Evolutionary conservation across 2,329 filamentous ascomycete genomes (phyloP).

Genomic region (Exserohilum turcica): DNA sequence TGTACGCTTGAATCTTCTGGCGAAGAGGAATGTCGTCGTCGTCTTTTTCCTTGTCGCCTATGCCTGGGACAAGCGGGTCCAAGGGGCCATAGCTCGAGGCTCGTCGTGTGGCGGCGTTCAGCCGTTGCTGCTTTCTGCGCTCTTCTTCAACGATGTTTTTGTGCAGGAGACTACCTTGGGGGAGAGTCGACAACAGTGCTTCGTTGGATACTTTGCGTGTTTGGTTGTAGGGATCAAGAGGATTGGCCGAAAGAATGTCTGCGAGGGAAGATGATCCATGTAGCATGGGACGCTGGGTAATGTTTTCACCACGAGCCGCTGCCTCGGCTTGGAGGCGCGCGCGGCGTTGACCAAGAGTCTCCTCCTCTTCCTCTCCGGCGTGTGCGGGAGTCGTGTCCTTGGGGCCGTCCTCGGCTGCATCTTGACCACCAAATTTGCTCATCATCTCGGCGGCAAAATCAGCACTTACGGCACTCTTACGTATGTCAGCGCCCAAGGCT

Average conservation of each 20-base stretch:
- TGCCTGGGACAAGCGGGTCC: constrained; percentile 36
- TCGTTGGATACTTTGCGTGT: constrained; percentile 47
- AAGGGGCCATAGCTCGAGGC: constrained; percentile 36
- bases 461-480: constrained; percentile 61
- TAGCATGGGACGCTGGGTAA: constrained; percentile 42
- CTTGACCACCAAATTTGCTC: constrained; percentile 46
- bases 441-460: constrained; percentile 74
- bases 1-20: constrained; percentile 47
- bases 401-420: constrained; percentile 19
- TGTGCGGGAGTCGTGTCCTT: constrained; percentile 24
- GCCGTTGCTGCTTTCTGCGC: constrained; percentile 42
- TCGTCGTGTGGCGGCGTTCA: constrained; percentile 39
- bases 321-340: constrained; percentile 74
- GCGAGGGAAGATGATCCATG: constrained; percentile 62
- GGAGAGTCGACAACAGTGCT: constrained; percentile 40
- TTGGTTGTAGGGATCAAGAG: constrained; percentile 45
- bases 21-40: constrained; percentile 38
- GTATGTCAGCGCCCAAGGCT: constrained; percentile 49
- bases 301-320: constrained; percentile 52
- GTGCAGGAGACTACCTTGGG: constrained; percentile 50
- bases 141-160: constrained; percentile 46
- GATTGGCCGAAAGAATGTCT: constrained; percentile 64
- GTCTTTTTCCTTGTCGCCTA: constrained; percentile 31
- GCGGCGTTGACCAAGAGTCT: constrained; percentile 78
- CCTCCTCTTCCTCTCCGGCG: constrained; percentile 61